phyloP scores from a whole-genome alignment of 352 stramenopile species.

The Globisporangium mamillatum region DNA sequence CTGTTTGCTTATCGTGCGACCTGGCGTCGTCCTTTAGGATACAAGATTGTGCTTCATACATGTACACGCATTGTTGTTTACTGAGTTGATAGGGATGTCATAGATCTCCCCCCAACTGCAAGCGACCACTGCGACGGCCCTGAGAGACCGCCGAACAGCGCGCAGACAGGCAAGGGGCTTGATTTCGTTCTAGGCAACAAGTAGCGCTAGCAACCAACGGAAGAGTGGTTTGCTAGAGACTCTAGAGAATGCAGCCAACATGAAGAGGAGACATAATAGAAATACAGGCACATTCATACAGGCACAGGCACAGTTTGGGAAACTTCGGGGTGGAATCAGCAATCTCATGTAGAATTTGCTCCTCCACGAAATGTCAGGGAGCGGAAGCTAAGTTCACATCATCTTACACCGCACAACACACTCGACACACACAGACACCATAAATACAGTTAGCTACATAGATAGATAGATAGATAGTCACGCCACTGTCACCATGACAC shows the following conservation, averaged over 20 bases:
- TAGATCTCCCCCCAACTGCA: constrained; percentile 17
- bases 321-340: constrained; percentile 29
- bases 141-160: constrained; percentile 2
- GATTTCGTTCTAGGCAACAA: constrained; percentile 19
- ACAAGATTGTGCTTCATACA: too few species aligned
- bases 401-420: constrained; percentile 15
- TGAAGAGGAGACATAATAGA: not conserved
- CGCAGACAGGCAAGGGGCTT: constrained; percentile 16
- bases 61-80: not conserved
- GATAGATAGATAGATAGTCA: not conserved
- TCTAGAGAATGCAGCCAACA: constrained; percentile 20
- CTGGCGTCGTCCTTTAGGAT: too few species aligned
- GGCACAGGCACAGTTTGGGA: not conserved
- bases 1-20: too few species aligned
- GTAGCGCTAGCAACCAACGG: constrained; percentile 21
- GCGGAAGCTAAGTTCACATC: constrained; percentile 31
- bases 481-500: too few species aligned
- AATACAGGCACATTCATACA: not conserved
- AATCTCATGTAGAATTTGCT: constrained; percentile 60
- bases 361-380: constrained; percentile 40
- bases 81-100: constrained; percentile 2
- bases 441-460: not conserved
- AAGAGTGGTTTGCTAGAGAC: constrained; percentile 19
- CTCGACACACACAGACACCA: not conserved
- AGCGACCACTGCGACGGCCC: constrained; percentile 10